phyloP scores from a whole-genome alignment of 2,329 filamentous ascomycete species.

The Triangularia verruculosa region DNA sequence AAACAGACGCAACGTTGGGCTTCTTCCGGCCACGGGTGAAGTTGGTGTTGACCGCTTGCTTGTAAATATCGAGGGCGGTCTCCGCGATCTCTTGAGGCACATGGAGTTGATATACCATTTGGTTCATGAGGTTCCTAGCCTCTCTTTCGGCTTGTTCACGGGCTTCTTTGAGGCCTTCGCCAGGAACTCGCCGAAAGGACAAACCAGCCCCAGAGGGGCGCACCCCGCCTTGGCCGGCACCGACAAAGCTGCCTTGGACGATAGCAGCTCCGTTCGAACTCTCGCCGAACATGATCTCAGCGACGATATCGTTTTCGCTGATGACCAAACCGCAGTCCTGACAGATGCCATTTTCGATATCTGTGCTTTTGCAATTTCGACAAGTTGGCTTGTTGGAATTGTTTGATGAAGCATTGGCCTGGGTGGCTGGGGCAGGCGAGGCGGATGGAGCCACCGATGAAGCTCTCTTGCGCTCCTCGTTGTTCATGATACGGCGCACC shows the following conservation, averaged over 20 bases:
- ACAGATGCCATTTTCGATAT: conserved; percentile 68
- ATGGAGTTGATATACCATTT: conserved; percentile 58
- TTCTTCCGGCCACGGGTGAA: conserved; percentile 85
- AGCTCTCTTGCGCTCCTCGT: conserved; percentile 26
- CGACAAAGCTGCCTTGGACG: conserved; percentile 86
- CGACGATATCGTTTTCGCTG: conserved; percentile 83
- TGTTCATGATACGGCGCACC: conserved; percentile 29
- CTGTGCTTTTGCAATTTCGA: conserved; percentile 54
- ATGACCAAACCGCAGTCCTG: conserved; percentile 81
- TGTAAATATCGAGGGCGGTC: conserved; percentile 69
- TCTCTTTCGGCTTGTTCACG: conserved; percentile 60
- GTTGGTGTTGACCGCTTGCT: conserved; percentile 68
- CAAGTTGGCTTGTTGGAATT: conserved; percentile 54
- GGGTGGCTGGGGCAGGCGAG: conserved; percentile 21
- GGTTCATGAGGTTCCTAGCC: conserved; percentile 56
- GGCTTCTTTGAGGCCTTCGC: conserved; percentile 53
- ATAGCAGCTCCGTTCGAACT: conserved; percentile 79
- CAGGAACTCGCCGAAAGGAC: conserved; percentile 55
- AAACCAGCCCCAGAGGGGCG: conserved; percentile 57
- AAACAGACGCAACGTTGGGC: conserved; percentile 82
- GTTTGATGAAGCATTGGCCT: conserved; percentile 32
- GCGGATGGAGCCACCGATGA: conserved; percentile 19
- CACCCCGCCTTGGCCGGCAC: conserved; percentile 78
- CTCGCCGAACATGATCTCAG: conserved; percentile 90
- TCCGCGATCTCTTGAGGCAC: conserved; percentile 62